Evolutionary conservation across 441 rosid genomes (phyloP), one percentile per base, ranked within the genome.

Genomic region (Melastoma candidum): DNA sequence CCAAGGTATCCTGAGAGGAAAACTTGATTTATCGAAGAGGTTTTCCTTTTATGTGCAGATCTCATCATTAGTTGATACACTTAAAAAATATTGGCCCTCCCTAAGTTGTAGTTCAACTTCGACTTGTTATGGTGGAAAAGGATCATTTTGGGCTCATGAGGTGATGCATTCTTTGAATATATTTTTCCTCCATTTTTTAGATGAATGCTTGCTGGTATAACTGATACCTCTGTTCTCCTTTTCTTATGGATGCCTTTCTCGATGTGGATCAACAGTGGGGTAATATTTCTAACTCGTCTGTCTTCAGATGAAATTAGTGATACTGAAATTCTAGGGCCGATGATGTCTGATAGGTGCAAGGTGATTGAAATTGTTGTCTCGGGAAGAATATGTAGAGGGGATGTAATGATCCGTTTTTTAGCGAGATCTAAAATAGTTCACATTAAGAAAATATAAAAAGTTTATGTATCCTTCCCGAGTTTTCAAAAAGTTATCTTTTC

Each of bases 141-240:
- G 98, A 54, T 77, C 87, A 13, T 87, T 92, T 68, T 92, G 98
- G 98, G 95, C 77, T 27, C 95, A 92, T 46, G 96, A 92, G 98
- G 90, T 82, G 68, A 59, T 65, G 36, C 27, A 24, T 26, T 56
- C n/a, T 53, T 9, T 44, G 39, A 25, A 32, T 52, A 27, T 4
- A 11, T 3, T 60, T 62, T 24, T 39, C 14, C 47, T 10, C 41
- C 13, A 44, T 52, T 52, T 32, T 24, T 3, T 36, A 2, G 12
- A 44, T 49, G 51, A 12, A 59, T 53, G 50, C 36, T 29, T 59
- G 59, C 41, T 24, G 27, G 51, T 71, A 86, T 85, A 61, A 81
- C 61, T 39, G 44, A 41, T 53, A 44, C 27, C 49, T 68, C 73
- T 58, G 11, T 54, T 51, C 64, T 72, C 60, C 14, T 60, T 66